phyloP scores from a whole-genome alignment of 106 monocot genomes.

The Gastrodia elata region DNA sequence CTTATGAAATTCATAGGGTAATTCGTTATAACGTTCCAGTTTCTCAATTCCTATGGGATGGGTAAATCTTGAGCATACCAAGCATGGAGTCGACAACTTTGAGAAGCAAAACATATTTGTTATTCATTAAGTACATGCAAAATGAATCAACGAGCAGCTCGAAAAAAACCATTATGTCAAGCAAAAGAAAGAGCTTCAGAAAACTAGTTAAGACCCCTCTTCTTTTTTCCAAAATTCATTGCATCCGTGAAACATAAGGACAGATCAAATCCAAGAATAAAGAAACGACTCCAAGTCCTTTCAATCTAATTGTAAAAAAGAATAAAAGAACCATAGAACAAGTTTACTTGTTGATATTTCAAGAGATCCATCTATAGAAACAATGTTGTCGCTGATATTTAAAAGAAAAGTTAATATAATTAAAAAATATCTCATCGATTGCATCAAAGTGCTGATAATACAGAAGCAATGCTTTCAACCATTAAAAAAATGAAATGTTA shows the following conservation, averaged over 20 bases:
- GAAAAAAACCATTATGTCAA: conserved; percentile 59
- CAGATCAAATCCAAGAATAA: background rate
- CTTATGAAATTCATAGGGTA: conserved; percentile 65
- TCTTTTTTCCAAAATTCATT: background rate
- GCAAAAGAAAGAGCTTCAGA: conserved; percentile 47
- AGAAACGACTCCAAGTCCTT: background rate
- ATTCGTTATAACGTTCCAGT: conserved; percentile 35
- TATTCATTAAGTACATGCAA: conserved; percentile 45
- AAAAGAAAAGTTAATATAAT: background rate
- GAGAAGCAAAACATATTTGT: conserved; percentile 53
- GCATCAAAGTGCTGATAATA: background rate
- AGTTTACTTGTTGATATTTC: too few species aligned
- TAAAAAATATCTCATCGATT: background rate
- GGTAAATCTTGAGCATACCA: conserved; percentile 77
- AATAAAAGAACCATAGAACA: background rate
- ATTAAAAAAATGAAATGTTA: too few species aligned
- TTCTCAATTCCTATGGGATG: conserved; percentile 52
- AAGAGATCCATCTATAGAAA: background rate
- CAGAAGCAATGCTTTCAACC: too few species aligned
- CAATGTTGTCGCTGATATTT: background rate
- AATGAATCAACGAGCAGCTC: conserved; percentile 47
- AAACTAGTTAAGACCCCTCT: conserved; percentile 12
- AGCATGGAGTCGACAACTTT: conserved; percentile 66
- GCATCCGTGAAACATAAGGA: background rate
- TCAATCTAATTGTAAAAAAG: background rate